Evolutionary conservation across 1,139 yeast species (phyloP).

Genomic region (Arxiozyma slooffiae): DNA sequence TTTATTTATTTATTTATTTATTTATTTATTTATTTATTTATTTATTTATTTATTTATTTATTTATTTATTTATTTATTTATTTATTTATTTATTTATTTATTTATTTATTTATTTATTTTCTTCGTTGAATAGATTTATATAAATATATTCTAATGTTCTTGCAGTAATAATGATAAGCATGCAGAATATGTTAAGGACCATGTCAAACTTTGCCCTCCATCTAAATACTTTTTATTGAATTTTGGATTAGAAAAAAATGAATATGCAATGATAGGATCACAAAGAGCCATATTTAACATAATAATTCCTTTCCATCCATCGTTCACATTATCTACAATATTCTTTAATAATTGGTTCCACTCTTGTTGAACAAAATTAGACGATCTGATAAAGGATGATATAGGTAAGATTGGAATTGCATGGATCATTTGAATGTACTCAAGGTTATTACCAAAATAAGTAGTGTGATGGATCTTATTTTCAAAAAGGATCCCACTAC

Average conservation of each 20-base stretch:
- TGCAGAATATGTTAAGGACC: slow-evolving; percentile 69
- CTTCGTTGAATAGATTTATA: not conserved
- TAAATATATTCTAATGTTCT: not conserved
- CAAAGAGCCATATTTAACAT: slow-evolving; percentile 67
- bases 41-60: not conserved
- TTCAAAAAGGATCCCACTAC: slow-evolving; percentile 70
- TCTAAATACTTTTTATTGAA: slow-evolving; percentile 56
- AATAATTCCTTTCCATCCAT: slow-evolving; percentile 86
- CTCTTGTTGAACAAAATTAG: slow-evolving; percentile 66
- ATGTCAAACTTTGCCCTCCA: slow-evolving; percentile 80
- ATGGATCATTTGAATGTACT: slow-evolving; percentile 91
- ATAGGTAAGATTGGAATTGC: slow-evolving; percentile 87
- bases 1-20: not conserved
- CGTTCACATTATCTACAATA: slow-evolving; percentile 46
- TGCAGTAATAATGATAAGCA: slow-evolving; percentile 7
- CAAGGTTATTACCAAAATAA: slow-evolving; percentile 64
- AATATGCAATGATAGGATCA: slow-evolving; percentile 58
- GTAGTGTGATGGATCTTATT: slow-evolving; percentile 90
- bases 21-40: not conserved
- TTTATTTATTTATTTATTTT: not conserved
- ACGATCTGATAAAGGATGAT: slow-evolving; percentile 62
- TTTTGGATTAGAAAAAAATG: slow-evolving; percentile 48
- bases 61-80: not conserved
- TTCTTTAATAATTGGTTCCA: slow-evolving; percentile 49
- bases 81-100: not conserved